Evolutionary conservation across 495 filamentous ascomycete genomes (phyloP).

Genomic region (Penicillium goetzii): DNA sequence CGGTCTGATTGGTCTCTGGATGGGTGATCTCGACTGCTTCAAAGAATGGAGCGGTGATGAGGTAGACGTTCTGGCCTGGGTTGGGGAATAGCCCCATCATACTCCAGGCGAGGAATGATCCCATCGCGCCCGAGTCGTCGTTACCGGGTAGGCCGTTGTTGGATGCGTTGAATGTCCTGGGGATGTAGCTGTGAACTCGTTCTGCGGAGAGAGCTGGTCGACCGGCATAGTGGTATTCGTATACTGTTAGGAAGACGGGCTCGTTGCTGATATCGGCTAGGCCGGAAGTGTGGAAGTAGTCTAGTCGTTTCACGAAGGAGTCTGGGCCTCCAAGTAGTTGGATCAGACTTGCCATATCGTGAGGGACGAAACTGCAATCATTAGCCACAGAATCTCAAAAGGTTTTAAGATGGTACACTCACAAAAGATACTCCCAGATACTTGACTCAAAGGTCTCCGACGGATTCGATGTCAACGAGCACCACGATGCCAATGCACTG

Average conservation of each 20-base stretch:
- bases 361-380: constrained; percentile 60
- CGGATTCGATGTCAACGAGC: constrained; percentile 66
- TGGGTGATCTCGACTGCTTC: constrained; percentile 64
- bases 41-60: constrained; percentile 71
- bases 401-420: constrained; percentile 11
- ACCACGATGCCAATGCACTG: constrained; percentile 56
- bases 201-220: constrained; percentile 65
- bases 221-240: constrained; percentile 73
- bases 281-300: constrained; percentile 67
- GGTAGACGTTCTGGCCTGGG: constrained; percentile 68
- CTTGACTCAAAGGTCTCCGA: constrained; percentile 73
- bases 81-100: constrained; percentile 66
- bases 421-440: constrained; percentile 69
- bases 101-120: constrained; percentile 61
- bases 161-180: constrained; percentile 62
- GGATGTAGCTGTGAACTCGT: constrained; percentile 67
- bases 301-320: constrained; percentile 61
- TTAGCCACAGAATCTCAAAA: background rate
- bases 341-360: constrained; percentile 68
- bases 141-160: constrained; percentile 68
- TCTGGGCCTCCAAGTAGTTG: constrained; percentile 60
- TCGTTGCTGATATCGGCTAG: constrained; percentile 76
- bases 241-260: constrained; percentile 70
- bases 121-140: constrained; percentile 66
- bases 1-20: constrained; percentile 61